Percentiles rank a stretch among this genome's conserved stretches.
Evolutionary conservation across 2,329 filamentous ascomycete species (phyloP).

Genomic region (Blastomyces emzantsi): DNA sequence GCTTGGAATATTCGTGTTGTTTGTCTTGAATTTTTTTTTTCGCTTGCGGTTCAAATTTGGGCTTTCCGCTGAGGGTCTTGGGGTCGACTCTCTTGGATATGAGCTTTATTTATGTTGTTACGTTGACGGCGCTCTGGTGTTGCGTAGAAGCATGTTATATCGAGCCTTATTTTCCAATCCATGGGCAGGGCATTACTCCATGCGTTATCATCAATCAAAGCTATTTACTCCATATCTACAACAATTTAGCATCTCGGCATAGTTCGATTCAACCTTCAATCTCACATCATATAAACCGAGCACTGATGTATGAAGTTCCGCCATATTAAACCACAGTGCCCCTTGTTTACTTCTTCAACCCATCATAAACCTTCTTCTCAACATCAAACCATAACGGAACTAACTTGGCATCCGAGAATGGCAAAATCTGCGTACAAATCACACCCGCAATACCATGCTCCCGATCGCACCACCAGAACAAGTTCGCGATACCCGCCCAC

Average conservation of each 20-base stretch:
- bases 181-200: not conserved
- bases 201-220: not conserved
- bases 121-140: not conserved
- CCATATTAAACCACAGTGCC: not conserved
- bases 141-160: not conserved
- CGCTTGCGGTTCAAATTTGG: not conserved
- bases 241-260: not conserved
- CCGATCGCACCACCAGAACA: conserved; percentile 56
- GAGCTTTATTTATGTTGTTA: not conserved
- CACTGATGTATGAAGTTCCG: not conserved
- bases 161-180: not conserved
- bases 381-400: conserved; percentile 34
- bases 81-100: not conserved
- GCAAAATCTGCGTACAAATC: conserved; percentile 44
- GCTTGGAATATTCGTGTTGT: not conserved
- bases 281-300: not conserved
- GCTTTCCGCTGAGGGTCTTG: not conserved
- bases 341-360: conserved; percentile 5
- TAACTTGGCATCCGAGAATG: conserved; percentile 40
- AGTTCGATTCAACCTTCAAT: not conserved
- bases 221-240: not conserved
- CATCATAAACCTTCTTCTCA: conserved; percentile 34
- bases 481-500: conserved; percentile 54
- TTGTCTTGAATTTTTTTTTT: not conserved
- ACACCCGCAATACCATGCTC: conserved; percentile 51